Percentiles rank a stretch among this genome's conserved stretches.
Conservation (phyloP, 2,329 filamentous ascomycete genomes). For the Fusarium sp. region DNA sequence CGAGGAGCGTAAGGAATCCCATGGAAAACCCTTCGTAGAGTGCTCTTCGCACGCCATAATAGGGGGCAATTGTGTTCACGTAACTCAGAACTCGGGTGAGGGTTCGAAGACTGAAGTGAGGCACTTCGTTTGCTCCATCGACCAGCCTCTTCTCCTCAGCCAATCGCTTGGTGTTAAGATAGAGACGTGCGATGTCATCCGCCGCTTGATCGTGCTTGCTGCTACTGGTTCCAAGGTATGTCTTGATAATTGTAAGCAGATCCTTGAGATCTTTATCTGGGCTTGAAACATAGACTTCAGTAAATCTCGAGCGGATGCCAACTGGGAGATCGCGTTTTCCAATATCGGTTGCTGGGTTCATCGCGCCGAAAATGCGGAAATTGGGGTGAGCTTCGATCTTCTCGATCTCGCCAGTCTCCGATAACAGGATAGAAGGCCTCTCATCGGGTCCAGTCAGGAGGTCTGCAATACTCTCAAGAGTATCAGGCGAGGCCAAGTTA, state of each 20-base stretch:
- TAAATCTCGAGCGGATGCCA: constrained; percentile 92
- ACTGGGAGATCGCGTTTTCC: constrained; percentile 95
- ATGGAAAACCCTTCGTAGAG: constrained; percentile 97
- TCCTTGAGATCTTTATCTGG: constrained; percentile 91
- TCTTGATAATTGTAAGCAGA: constrained; percentile 87
- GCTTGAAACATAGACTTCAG: constrained; percentile 93
- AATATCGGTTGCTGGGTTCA: constrained; percentile 98
- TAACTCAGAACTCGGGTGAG: constrained; percentile 92
- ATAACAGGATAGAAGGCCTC: constrained; percentile 86
- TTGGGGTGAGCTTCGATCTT: constrained; percentile 90
- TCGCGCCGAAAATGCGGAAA: constrained; percentile 97
- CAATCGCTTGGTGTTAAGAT: constrained; percentile 87
- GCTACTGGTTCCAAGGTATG: constrained; percentile 82
- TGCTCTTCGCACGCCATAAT: constrained; percentile 87
- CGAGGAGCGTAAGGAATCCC: constrained; percentile 94
- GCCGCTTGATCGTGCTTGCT: constrained; percentile 81
- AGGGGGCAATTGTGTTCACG: constrained; percentile 84
- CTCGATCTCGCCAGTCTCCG: constrained; percentile 94
- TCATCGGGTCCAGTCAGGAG: constrained; percentile 82
- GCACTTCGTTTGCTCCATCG: constrained; percentile 94
- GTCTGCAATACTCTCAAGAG: constrained; percentile 92
- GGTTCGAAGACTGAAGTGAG: constrained; percentile 96
- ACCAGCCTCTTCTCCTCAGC: constrained; percentile 88
- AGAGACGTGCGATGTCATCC: constrained; percentile 87
- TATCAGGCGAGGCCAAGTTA: constrained; percentile 95